A percentile compares a stretch with the other conserved stretches of the same genome.
Evolutionary conservation across 495 filamentous ascomycete species (phyloP).

Genomic region (Delitschia confertaspora): DNA sequence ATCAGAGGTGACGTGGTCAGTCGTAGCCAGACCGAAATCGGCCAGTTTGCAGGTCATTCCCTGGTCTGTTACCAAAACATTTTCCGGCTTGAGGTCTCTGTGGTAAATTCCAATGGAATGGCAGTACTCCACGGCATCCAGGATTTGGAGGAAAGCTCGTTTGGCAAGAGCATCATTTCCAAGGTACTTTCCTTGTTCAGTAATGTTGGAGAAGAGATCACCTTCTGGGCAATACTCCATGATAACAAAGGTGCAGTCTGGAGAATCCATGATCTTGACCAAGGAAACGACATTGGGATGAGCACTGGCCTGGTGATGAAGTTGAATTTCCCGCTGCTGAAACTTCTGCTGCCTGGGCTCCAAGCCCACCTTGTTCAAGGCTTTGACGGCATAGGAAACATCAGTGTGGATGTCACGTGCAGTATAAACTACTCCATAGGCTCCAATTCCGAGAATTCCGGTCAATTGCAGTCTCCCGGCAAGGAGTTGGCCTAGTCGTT

Average conservation of each 20-base stretch:
- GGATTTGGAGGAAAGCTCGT: slow-evolving; percentile 83
- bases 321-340: slow-evolving; percentile 84
- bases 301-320: slow-evolving; percentile 79
- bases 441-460: slow-evolving; percentile 80
- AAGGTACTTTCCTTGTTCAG: slow-evolving; percentile 84
- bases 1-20: slow-evolving; percentile 74
- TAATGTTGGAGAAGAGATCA: slow-evolving; percentile 94
- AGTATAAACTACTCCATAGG: slow-evolving; percentile 94
- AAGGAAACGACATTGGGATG: slow-evolving; percentile 93
- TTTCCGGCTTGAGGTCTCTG: slow-evolving; percentile 96
- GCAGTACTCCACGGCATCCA: slow-evolving; percentile 96
- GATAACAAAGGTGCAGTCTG: slow-evolving; percentile 92
- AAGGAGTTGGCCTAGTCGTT: slow-evolving; percentile 76
- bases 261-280: slow-evolving; percentile 84
- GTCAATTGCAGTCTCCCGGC: slow-evolving; percentile 76
- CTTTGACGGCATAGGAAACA: slow-evolving; percentile 88
- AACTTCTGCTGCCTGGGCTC: slow-evolving; percentile 81
- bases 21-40: slow-evolving; percentile 92
- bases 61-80: slow-evolving; percentile 82
- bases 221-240: slow-evolving; percentile 97
- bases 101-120: slow-evolving; percentile 93
- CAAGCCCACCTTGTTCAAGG: slow-evolving; percentile 83
- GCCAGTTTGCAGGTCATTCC: slow-evolving; percentile 89
- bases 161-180: slow-evolving; percentile 86
- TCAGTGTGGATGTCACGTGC: slow-evolving; percentile 80